Conservation (phyloP, 2,329 filamentous ascomycete genomes). For the Metarhizium guizhouense region DNA sequence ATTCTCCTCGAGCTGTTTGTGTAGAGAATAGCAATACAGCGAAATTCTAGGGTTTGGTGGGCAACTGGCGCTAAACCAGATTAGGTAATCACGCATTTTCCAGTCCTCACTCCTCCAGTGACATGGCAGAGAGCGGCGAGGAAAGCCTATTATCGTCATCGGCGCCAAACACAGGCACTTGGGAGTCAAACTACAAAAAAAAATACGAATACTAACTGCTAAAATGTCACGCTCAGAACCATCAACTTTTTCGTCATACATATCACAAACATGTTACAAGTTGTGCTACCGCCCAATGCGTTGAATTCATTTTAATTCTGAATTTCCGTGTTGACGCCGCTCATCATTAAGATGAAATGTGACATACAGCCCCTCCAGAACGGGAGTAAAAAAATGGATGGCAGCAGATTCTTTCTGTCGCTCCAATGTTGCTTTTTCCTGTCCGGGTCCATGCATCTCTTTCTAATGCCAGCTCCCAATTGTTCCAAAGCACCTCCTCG, state of each 20-base stretch:
- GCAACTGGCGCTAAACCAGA: conserved; percentile 25
- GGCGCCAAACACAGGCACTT: too few relatives aligned
- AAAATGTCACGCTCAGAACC: too few relatives aligned
- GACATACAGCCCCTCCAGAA: conserved; percentile 57
- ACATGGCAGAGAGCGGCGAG: background rate
- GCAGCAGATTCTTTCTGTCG: conserved; percentile 22
- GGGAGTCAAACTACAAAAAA: too few relatives aligned
- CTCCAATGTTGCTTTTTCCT: conserved; percentile 23
- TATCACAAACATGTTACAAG: conserved; percentile 10
- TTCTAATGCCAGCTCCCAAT: conserved; percentile 28
- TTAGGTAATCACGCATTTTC: conserved; percentile 29
- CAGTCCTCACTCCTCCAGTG: background rate
- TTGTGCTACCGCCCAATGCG: conserved; percentile 19
- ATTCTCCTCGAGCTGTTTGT: conserved; percentile 26
- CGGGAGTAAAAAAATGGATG: conserved; percentile 44
- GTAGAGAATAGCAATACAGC: conserved; percentile 24
- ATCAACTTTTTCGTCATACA: background rate
- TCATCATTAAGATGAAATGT: conserved; percentile 50
- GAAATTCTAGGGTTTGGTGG: conserved; percentile 39
- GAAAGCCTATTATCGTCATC: background rate
- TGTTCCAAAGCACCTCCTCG: conserved; percentile 16
- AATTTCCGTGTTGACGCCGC: conserved; percentile 60
- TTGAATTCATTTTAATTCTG: conserved; percentile 35
- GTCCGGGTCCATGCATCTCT: conserved; percentile 25
- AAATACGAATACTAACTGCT: too few relatives aligned